A percentile compares a stretch with the other conserved stretches of the same genome.
These are phyloP conservation scores for Streptanthus diversifolius DNA, from an alignment of 345 rosid genomes.

Conservation along the genomic window DNA sequence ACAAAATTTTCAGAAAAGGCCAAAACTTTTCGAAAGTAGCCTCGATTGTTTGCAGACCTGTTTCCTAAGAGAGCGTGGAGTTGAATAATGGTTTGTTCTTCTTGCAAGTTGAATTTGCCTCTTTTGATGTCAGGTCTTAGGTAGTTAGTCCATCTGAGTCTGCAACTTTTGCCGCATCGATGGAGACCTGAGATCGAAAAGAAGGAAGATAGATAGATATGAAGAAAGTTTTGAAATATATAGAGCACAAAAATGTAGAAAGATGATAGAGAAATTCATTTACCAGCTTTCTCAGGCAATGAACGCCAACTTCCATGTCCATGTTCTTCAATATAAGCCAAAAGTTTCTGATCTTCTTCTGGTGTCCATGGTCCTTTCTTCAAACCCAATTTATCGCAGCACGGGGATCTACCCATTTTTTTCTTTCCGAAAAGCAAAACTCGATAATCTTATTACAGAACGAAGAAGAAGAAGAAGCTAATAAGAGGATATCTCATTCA, in stretches of 20 bases:
- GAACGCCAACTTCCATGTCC: constrained; percentile 97
- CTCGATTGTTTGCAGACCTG: constrained; percentile 18
- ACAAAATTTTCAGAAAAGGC: constrained; percentile 2
- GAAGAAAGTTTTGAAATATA: neutral
- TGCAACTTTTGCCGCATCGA: constrained; percentile 91
- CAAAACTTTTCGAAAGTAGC: neutral
- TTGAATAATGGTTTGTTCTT: constrained; percentile 36
- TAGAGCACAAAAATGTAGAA: neutral
- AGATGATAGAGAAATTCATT: neutral
- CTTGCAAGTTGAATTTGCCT: constrained; percentile 38
- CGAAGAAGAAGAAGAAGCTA: neutral
- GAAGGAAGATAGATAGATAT: neutral
- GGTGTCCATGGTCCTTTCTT: constrained; percentile 99
- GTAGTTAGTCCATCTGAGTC: constrained; percentile 75
- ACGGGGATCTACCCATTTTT: constrained; percentile 72
- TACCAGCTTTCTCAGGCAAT: constrained; percentile 72
- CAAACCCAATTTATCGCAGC: constrained; percentile 79
- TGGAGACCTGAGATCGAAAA: constrained; percentile 53
- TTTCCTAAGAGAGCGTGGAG: constrained; percentile 35
- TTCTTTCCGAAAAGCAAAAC: constrained; percentile 11
- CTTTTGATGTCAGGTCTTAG: constrained; percentile 36
- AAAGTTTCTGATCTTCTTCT: constrained; percentile 89
- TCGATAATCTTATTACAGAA: neutral
- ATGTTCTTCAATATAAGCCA: constrained; percentile 80
- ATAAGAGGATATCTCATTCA: neutral